Base-by-base conservation (phyloP, 768 basidiomycete species). In the Leccinum subgranulosum region DNA sequence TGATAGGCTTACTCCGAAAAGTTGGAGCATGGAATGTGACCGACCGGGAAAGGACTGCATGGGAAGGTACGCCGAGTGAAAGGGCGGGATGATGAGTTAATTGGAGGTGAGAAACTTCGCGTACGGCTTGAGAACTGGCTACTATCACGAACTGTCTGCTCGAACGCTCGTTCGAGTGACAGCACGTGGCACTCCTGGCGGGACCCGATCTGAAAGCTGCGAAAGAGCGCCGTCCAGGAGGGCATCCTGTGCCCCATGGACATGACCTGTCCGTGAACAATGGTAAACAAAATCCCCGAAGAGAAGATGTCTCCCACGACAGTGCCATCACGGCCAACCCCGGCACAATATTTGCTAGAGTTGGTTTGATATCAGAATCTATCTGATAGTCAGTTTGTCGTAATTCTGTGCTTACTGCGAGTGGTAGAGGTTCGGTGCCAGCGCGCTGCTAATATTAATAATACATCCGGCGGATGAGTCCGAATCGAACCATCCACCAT, bases 61-160 rank as follows among this genome's bases (percentile, higher is more conserved):
- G 58, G 57, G 67, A 67, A 58, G 25, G 33, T 31, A 50, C 23
- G n/a, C 29, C 29, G 29, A 43, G 50, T 43, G 34, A 28, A 48
- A 17, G 48, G 17, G 15, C n/a, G 29, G 21, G 11, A 41, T 51
- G n/a, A 15, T 17, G 49, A 46, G 33, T 39, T 39, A 39, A 41
- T 41, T 21, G 43, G 29, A 46, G 49, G 51, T 67, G 68, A 62
- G 67, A 64, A 59, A 46, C 5, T 19, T 29, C 46, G 10, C 34
- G 10, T 41, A 33, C 29, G 23, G 54, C 59, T 61, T 61, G 66
- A 58, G 56, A 67, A 65, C 14, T 43, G 17, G 19, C 17, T 48
- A 36, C 27, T 48, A 36, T 31, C 34, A 46, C 19, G 31, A 43
- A 25, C 21, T 11, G 45, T 25, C 12, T 12, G 15, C 9, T 49